Conservation (phyloP, 495 filamentous ascomycete genomes). For the Penicillium herquei region DNA sequence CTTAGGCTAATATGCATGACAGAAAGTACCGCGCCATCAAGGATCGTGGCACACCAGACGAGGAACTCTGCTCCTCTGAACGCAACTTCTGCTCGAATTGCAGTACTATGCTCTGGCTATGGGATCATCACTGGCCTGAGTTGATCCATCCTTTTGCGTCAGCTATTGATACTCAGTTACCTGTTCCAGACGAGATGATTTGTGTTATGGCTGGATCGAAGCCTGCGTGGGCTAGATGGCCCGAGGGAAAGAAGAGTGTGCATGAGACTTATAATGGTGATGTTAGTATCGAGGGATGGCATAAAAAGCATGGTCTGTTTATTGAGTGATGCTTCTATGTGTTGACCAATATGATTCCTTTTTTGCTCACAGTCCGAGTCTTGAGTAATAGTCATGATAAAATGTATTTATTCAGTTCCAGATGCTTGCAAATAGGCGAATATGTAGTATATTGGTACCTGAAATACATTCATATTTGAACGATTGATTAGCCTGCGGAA, state of each 20-base stretch:
- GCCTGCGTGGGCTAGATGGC: slow-evolving; percentile 51
- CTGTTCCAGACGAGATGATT: slow-evolving; percentile 52
- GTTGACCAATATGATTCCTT: no score
- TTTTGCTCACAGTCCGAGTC: no score
- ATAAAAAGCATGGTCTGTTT: slow-evolving; percentile 42
- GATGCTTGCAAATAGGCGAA: no score
- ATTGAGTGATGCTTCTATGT: not conserved
- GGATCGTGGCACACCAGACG: slow-evolving; percentile 45
- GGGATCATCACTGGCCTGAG: slow-evolving; percentile 52
- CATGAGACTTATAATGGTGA: slow-evolving; percentile 39
- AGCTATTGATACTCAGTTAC: slow-evolving; percentile 55
- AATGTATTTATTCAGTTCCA: no score
- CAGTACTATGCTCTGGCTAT: slow-evolving; percentile 50
- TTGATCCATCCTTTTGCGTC: slow-evolving; percentile 57
- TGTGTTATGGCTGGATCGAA: slow-evolving; percentile 50
- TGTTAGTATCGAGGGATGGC: slow-evolving; percentile 51
- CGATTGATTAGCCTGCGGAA: no score
- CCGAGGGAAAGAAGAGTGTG: slow-evolving; percentile 50
- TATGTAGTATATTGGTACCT: no score
- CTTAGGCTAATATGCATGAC: not conserved
- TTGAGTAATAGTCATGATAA: no score
- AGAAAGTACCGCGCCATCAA: slow-evolving; percentile 54
- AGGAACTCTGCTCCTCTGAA: slow-evolving; percentile 45
- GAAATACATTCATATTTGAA: no score
- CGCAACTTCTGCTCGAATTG: slow-evolving; percentile 55